Base-by-base conservation (phyloP, 139 green algal genomes). In the Microglena sp. region DNA sequence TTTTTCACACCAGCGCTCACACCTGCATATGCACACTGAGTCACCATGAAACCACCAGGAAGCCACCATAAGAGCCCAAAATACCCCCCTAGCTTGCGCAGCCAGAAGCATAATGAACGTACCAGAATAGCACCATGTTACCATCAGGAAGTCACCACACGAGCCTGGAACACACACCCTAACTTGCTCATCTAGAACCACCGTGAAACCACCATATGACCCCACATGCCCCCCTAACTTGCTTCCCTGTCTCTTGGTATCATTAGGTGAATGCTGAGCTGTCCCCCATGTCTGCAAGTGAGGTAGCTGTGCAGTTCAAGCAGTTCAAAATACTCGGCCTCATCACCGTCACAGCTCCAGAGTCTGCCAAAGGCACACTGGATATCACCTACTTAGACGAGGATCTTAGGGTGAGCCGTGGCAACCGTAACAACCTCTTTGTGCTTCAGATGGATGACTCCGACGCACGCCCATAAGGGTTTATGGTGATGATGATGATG, bases 371-470 rank as follows among this genome's bases (percentile, higher is more conserved):
- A 63, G 56, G 56, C 7, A 29, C 36, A 29, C 56, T 63, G 28
- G 30, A n/a, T 5, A 28, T 63, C 21, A 63, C 56, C 24, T 63
- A 43, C 28, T 8, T 63, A 8, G 86, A 93, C 73, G 77, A 86
- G 1, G 62, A 80, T 0, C 65, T 91, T 33, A 65, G 86, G 5
- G 55, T 91, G 8, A 85, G 82, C 53, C 55, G 82, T 5, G 86
- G 86, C 0, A 82, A 93, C 79, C 89, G 89, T 45, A 82, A 82
- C 29, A 84, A 77, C 64, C 66, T 89, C 8, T 93, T 93, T 66
- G 76, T 91, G 18, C 64, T 86, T 45, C 44, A 59, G 4, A 84
- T 84, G 79, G 72, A 30, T 27, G 50, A 59, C 21, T n/a, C 18
- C 18, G 50, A 59, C 50, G 18, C 26, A n/a, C 26, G 21, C 21